These are phyloP conservation scores for Plenodomus lindquistii DNA, from an alignment of 2,329 filamentous ascomycete genomes.

Conservation along the genomic window DNA sequence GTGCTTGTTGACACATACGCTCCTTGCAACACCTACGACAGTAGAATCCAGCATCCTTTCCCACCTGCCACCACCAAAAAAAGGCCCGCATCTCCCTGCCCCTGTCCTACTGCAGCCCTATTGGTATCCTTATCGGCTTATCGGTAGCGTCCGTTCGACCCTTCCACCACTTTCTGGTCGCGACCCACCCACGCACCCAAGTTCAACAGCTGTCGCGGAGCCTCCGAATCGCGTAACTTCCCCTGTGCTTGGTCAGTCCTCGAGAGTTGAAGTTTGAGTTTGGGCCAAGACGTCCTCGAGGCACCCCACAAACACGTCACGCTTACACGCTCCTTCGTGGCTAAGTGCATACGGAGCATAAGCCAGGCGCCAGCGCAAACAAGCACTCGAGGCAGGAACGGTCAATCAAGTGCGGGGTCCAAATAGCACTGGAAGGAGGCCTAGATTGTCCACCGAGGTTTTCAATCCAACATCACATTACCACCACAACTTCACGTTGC, in stretches of 20 bases:
- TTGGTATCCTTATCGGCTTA: constrained; percentile 43
- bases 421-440: not conserved
- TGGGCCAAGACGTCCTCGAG: not conserved
- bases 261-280: not conserved
- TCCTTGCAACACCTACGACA: constrained; percentile 2
- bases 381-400: constrained; percentile 4
- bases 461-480: not conserved
- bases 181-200: constrained; percentile 16
- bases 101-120: constrained; percentile 7
- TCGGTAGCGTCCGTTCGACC: constrained; percentile 23
- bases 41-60: not conserved
- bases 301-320: constrained; percentile 1
- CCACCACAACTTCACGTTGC: not conserved
- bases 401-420: constrained; percentile 18
- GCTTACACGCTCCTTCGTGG: constrained; percentile 5
- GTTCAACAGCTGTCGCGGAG: constrained; percentile 7
- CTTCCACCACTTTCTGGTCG: constrained; percentile 30
- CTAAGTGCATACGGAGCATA: constrained; percentile 5
- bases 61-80: not conserved
- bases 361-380: constrained; percentile 6
- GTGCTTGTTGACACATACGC: constrained; percentile 9
- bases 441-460: not conserved
- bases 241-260: not conserved
- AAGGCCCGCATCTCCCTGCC: not conserved
- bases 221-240: not conserved